Evolutionary conservation across 2,329 filamentous ascomycete species (phyloP), one percentile per base, ranked within the genome.

Genomic region (Aureobasidium sp.): DNA sequence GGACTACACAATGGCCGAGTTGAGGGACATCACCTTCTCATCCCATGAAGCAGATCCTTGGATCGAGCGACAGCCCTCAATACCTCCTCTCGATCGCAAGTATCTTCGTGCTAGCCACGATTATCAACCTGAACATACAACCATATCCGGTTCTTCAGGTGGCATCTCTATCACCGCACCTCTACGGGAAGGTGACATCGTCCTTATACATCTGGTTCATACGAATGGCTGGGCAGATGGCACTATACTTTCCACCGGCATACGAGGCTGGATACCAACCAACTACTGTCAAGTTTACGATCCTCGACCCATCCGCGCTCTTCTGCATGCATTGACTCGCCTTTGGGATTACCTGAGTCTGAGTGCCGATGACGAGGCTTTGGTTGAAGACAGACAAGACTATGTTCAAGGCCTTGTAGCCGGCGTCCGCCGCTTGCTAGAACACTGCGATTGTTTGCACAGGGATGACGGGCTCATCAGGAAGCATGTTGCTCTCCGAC

Each of bases 161-260:
- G 68, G 72, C 38, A 70, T 71, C 5, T 71, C 74, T 19, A 71
- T 97, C 53, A 97, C 91, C 10, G 76, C 96, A 10, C 86, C 90
- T 19, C 78, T 98, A 54, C 87, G 88, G 61, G 85, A 93, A 65
- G 93, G 93, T 55, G 93, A 98, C 64, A 81, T 98, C 44, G 85
- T 98, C 51, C 73, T 98, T 55, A 86, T 98, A 19, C 93, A 98
- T 69, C 96, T 93, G 3, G 88, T 97, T 60, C 93, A 98, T 70
- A 93, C 89, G 56, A 98, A 97, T 72, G 93, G 93, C 61, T 98
- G 93, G 93, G 93, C 93, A 27, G 93, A 98, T 68, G 93, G 93
- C 48, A 98, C 93, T 1, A 75, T 96, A 35, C 73, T 98, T 57
- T 79, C 85, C 21, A 88, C 90, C 2, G 91, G 91, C 22, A 86